Base-by-base conservation (phyloP, 1,139 yeast genomes). In the Blastobotrys apis region DNA sequence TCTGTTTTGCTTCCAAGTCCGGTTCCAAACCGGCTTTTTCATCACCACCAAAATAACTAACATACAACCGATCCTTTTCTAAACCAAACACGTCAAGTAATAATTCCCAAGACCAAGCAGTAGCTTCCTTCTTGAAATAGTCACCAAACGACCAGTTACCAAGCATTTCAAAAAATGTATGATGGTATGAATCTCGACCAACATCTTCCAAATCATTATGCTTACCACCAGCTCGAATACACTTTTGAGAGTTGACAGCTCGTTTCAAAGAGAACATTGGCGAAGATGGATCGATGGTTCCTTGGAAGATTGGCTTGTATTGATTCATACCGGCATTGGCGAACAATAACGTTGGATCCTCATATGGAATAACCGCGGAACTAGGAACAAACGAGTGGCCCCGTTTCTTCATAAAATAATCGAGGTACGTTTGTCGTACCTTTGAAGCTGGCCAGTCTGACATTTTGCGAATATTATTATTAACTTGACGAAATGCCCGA, bases 111-210 rank as follows among this genome's bases (percentile, higher is more conserved):
- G 95, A 80, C 73, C 77, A 86, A 10, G 71, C 69, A 59, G 90
- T 83, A 45, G 97, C 97, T 62, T 88, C 98, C 59, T 82, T 78
- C 68, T 92, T 92, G 78, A 92, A 92, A 66, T 92, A 92, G 68
- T 92, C 98, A 55, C 99, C 99, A 67, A 92, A 92, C 5, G 98
- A 92, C 99, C 99, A 92, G 73, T 92, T 92, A 57, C 99, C 99
- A 70, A 92, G 78, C 99, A 92, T 92, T 71, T 92, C 99, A 58
- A 92, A 92, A 63, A 94, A 92, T 10, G 99, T 92, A 67, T 92
- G 99, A 66, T 92, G 99, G 64, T 92, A 92, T 46, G 95, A 85
- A 66, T 92, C 99, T 63, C 85, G 80, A 52, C 99, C 99, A 39
- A 92, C 99, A 67, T 92, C 99, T 64, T 92, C 99, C 62, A 92